phyloP scores from a whole-genome alignment of 2,329 filamentous ascomycete species.

The Aspergillus alliaceus region DNA sequence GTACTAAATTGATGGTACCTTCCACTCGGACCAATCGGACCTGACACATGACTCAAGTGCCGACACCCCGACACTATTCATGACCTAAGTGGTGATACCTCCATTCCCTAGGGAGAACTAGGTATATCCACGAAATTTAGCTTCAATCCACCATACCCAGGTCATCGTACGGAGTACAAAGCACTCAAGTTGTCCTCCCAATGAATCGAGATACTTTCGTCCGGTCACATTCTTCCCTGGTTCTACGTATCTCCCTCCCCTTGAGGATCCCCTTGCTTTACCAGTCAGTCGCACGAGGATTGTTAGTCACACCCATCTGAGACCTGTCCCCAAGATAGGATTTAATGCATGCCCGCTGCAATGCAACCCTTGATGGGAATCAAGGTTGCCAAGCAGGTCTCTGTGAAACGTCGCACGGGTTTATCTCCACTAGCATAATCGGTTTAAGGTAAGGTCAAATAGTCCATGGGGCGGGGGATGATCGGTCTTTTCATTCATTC shows the following conservation, averaged over 20 bases:
- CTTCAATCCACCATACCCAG: too few species aligned
- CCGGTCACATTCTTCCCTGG: not conserved
- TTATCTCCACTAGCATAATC: conserved; percentile 40
- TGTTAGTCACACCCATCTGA: conserved; percentile 1
- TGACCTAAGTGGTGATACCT: not conserved
- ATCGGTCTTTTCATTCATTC: conserved; percentile 1
- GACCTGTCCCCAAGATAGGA: conserved; percentile 1
- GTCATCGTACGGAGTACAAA: not conserved
- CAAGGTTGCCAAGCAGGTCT: conserved; percentile 29
- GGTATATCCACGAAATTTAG: not conserved
- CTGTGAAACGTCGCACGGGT: conserved; percentile 39
- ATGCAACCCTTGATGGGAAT: conserved; percentile 31
- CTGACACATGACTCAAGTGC: not conserved
- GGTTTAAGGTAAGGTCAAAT: conserved; percentile 25
- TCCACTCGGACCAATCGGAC: not conserved
- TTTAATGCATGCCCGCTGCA: conserved; percentile 14
- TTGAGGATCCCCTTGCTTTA: conserved; percentile 3
- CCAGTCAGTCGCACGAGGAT: conserved; percentile 2
- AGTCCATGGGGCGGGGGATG: too few species aligned
- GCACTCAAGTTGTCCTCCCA: too few species aligned
- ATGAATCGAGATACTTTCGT: not conserved
- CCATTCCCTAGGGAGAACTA: too few species aligned
- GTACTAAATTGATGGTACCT: not conserved
- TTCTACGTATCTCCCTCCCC: not conserved
- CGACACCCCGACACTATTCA: not conserved